These are phyloP conservation scores for Apiospora sp. DNA, from an alignment of 2,329 filamentous ascomycete genomes.

Conservation along the genomic window DNA sequence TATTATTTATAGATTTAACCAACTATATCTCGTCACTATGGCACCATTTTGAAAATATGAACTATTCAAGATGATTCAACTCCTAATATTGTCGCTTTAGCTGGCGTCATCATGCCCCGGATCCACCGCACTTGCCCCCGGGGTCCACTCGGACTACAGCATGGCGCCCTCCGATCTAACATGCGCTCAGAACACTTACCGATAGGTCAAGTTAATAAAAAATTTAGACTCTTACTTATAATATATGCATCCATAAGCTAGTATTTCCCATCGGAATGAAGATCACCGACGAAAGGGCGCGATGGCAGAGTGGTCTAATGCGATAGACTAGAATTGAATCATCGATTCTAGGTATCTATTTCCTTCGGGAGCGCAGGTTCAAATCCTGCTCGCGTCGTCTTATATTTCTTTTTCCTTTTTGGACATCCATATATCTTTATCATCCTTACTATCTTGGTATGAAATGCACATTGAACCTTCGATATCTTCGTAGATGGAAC, in stretches of 20 bases:
- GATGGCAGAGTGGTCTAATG: constrained; percentile 16
- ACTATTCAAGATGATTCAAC: no score
- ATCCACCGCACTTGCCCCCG: neutral
- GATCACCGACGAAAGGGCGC: no score
- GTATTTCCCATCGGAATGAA: no score
- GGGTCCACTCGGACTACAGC: neutral
- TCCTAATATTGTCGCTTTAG: no score
- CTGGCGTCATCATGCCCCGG: no score
- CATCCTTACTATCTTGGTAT: no score
- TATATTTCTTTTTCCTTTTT: neutral
- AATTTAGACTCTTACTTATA: neutral
- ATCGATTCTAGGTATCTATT: constrained; percentile 5
- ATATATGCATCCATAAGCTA: neutral
- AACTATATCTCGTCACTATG: neutral
- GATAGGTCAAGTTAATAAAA: no score
- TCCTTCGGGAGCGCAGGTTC: constrained; percentile 18
- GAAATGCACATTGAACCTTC: no score
- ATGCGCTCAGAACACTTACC: neutral
- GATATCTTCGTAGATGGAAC: no score
- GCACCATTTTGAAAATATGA: no score
- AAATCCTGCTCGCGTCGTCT: constrained; percentile 13
- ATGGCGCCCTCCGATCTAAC: neutral
- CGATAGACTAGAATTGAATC: constrained; percentile 15
- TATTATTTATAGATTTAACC: no score
- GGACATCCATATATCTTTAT: neutral